Evolutionary conservation across 768 basidiomycete genomes (phyloP).

Genomic region (Dentipellis sp.): DNA sequence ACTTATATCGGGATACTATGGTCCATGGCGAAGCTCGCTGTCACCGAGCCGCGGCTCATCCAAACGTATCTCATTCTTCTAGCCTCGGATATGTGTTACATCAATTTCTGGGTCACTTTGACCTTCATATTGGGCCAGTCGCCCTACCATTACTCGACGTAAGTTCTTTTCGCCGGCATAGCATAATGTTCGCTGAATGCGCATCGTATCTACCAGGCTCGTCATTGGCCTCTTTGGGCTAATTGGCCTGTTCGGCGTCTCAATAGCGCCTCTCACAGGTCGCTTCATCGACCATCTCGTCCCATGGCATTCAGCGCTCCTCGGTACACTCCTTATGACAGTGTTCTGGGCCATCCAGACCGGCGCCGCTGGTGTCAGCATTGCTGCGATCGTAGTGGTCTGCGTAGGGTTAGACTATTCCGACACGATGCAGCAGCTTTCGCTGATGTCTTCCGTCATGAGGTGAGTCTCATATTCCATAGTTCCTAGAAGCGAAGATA

Average conservation of each 20-base stretch:
- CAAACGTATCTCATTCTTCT: slow-evolving; percentile 59
- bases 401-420: slow-evolving; percentile 26
- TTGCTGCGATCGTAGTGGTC: slow-evolving; percentile 25
- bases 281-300: slow-evolving; percentile 20
- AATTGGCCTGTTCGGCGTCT: slow-evolving; percentile 29
- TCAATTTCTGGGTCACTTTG: slow-evolving; percentile 42
- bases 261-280: slow-evolving; percentile 10
- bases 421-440: slow-evolving; percentile 27
- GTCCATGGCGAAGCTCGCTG: slow-evolving; percentile 68
- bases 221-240: slow-evolving; percentile 35
- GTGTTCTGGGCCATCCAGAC: slow-evolving; percentile 19
- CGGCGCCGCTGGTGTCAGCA: slow-evolving; percentile 22
- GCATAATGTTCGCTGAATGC: background rate
- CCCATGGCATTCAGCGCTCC: slow-evolving; percentile 29
- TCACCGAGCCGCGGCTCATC: slow-evolving; percentile 72
- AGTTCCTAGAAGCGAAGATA: background rate
- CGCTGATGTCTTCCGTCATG: slow-evolving; percentile 9
- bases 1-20: slow-evolving; percentile 43
- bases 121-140: slow-evolving; percentile 75
- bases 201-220: slow-evolving; percentile 10
- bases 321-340: slow-evolving; percentile 18
- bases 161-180: slow-evolving; percentile 8
- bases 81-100: slow-evolving; percentile 46
- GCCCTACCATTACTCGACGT: slow-evolving; percentile 73
- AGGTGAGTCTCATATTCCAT: background rate